phyloP scores from a whole-genome alignment of 306 rosid species.

The Hippophae gyantsensis region DNA sequence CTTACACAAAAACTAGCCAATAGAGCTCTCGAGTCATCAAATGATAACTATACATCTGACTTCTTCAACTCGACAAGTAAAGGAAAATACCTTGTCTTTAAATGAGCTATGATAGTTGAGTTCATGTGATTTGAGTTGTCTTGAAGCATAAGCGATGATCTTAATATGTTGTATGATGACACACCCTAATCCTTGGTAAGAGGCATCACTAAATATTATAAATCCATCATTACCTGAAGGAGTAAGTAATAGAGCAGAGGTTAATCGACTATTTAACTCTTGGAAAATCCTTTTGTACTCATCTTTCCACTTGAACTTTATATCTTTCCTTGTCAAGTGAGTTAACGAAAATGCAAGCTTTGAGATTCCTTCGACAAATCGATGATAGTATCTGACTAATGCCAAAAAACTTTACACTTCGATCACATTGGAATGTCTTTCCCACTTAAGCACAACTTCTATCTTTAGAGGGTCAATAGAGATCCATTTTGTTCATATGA shows the following conservation, averaged over 20 bases:
- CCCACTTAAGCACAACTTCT: neutral
- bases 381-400: too few species aligned
- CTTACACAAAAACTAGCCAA: neutral
- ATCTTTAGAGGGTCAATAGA: neutral
- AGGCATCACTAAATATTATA: neutral
- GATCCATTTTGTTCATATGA: neutral
- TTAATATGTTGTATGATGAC: neutral
- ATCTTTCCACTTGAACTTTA: neutral
- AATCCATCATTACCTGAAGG: neutral
- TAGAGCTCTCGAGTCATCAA: neutral
- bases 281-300: neutral
- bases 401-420: too few species aligned
- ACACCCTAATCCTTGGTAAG: neutral
- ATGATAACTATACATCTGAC: neutral
- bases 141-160: neutral
- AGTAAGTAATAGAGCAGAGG: neutral
- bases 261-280: neutral
- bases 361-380: neutral
- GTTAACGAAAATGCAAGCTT: neutral
- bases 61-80: neutral
- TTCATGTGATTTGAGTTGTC: neutral
- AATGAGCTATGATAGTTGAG: neutral
- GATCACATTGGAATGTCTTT: neutral
- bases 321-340: too few species aligned
- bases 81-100: neutral